phyloP scores from a whole-genome alignment of 441 rosid genomes.

The Populus hybrid region DNA sequence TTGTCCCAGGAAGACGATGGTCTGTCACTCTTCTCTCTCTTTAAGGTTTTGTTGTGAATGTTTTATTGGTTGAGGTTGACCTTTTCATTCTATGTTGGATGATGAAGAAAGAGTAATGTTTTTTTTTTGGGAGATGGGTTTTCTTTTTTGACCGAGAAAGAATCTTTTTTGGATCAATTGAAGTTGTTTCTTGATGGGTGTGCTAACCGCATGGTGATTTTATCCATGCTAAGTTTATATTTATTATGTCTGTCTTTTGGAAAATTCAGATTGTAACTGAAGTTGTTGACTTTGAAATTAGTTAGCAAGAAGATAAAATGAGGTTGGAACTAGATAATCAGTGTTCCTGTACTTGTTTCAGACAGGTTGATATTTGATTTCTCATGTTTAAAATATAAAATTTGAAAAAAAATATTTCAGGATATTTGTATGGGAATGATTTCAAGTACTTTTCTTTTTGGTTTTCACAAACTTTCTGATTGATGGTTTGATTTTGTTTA shows the following conservation, averaged over 20 bases:
- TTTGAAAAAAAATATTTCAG: neutral
- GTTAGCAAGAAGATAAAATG: neutral
- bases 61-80: neutral
- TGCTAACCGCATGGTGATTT: neutral
- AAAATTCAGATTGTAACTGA: neutral
- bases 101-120: neutral
- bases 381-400: neutral
- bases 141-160: neutral
- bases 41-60: neutral
- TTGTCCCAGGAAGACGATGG: conserved; percentile 73
- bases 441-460: neutral
- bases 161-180: neutral
- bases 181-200: neutral
- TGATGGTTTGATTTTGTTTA: neutral
- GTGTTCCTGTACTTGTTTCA: neutral
- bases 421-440: neutral
- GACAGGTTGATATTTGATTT: neutral
- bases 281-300: neutral
- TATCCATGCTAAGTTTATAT: neutral
- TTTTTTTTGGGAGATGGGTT: conserved; percentile 4
- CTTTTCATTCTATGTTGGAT: neutral
- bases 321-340: neutral
- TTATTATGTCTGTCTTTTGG: neutral
- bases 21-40: conserved; percentile 18
- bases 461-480: neutral